A percentile compares a stretch with the other conserved stretches of the same genome.
phyloP scores from a whole-genome alignment of 352 stramenopile species.

The Phytophthora idaei region DNA sequence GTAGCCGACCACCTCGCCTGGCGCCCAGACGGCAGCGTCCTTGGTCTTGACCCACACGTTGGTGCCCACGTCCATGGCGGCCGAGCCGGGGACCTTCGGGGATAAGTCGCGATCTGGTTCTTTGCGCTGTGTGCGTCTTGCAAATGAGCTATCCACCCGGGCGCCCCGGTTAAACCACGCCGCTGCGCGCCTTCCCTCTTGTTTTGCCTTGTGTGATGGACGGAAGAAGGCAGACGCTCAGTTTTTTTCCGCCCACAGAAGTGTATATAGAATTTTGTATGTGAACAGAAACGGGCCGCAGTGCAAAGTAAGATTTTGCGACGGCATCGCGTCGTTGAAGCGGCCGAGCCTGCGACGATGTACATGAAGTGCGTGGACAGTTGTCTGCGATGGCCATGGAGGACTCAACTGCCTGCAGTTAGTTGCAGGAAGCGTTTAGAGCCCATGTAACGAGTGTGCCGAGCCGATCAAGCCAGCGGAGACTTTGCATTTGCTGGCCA shows the following conservation, averaged over 20 bases:
- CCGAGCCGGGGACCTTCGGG: slow-evolving; percentile 2
- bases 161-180: slow-evolving; percentile 13
- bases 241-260: slow-evolving; percentile 14
- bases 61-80: slow-evolving; percentile 80
- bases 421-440: not conserved
- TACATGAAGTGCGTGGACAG: not conserved
- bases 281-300: not conserved
- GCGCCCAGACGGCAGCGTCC: slow-evolving; percentile 63
- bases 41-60: slow-evolving; percentile 80
- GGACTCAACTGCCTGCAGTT: not conserved
- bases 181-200: not conserved
- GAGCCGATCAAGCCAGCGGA: not conserved
- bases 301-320: slow-evolving; percentile 13
- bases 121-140: slow-evolving; percentile 17
- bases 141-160: slow-evolving; percentile 17
- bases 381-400: slow-evolving; percentile 5
- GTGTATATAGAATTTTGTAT: slow-evolving; percentile 27
- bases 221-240: slow-evolving; percentile 18
- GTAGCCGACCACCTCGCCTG: slow-evolving; percentile 74
- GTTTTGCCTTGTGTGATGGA: slow-evolving; percentile 21
- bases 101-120: slow-evolving; percentile 7
- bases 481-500: not conserved
- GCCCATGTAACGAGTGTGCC: slow-evolving; percentile 1
- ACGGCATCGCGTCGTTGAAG: slow-evolving; percentile 10
- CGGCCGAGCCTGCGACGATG: slow-evolving; percentile 2